Conservation (phyloP, 2,329 filamentous ascomycete species). For the Sclerotinia glacialis region DNA sequence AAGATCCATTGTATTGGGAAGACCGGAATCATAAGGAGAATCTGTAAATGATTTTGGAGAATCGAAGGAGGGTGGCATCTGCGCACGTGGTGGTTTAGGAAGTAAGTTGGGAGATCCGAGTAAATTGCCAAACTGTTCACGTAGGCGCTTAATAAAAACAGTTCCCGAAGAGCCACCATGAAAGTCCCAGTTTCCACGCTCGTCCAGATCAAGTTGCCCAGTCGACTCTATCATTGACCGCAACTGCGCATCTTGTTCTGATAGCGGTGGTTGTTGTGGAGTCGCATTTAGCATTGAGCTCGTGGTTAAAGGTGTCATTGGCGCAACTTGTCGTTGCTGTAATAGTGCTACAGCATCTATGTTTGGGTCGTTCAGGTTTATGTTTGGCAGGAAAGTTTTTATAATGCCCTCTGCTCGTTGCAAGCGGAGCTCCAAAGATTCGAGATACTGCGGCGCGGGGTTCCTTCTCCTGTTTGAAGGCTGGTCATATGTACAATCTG, state of each 20-base stretch:
- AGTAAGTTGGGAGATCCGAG: conserved; percentile 64
- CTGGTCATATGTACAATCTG: conserved; percentile 75
- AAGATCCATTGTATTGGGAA: conserved; percentile 55
- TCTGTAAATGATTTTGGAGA: conserved; percentile 37
- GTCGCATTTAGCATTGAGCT: conserved; percentile 5
- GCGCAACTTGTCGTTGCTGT: conserved; percentile 49
- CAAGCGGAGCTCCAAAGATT: conserved; percentile 65
- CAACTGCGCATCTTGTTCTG: conserved; percentile 67
- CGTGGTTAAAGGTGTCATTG: conserved; percentile 25
- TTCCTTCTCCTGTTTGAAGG: conserved; percentile 73
- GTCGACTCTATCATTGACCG: conserved; percentile 95
- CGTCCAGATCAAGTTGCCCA: conserved; percentile 86
- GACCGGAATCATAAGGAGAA: conserved; percentile 36
- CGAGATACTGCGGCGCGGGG: conserved; percentile 70
- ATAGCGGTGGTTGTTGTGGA: conserved; percentile 19
- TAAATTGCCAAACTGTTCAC: conserved; percentile 79
- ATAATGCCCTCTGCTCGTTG: conserved; percentile 68
- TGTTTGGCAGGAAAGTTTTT: conserved; percentile 59
- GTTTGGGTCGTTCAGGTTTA: conserved; percentile 76
- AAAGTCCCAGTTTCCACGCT: conserved; percentile 91
- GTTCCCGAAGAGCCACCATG: conserved; percentile 90
- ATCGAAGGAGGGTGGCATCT: conserved; percentile 29
- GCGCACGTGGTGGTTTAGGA: conserved; percentile 47
- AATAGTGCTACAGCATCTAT: conserved; percentile 71
- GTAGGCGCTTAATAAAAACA: conserved; percentile 82